A percentile compares a stretch with the other conserved stretches of the same genome.
phyloP scores from a whole-genome alignment of 164 flowering plant genomes.

The Kingdonia uniflora region DNA sequence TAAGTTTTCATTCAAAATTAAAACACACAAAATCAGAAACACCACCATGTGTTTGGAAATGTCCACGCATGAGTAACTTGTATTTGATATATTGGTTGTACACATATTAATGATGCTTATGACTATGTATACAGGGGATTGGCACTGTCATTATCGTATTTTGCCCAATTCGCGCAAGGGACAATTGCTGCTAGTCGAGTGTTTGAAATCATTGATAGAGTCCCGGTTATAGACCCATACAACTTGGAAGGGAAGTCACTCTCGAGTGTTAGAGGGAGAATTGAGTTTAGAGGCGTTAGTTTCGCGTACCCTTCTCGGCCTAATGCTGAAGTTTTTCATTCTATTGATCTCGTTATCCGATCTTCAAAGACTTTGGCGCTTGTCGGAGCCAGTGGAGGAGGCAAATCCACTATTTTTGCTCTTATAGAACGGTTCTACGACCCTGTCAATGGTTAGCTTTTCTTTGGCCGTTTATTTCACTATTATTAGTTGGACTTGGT shows the following conservation, averaged over 20 bases:
- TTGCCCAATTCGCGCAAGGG: slow-evolving; percentile 76
- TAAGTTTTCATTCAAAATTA: too few species aligned
- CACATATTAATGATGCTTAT: not conserved
- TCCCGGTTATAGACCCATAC: slow-evolving; percentile 75
- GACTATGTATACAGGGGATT: slow-evolving; percentile 36
- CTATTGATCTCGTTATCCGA: slow-evolving; percentile 41
- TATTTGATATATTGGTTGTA: too few species aligned
- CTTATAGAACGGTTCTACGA: slow-evolving; percentile 75
- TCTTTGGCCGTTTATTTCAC: not conserved
- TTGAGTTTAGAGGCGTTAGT: slow-evolving; percentile 49
- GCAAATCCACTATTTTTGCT: slow-evolving; percentile 73
- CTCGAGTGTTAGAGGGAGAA: slow-evolving; percentile 38
- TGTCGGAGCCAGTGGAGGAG: slow-evolving; percentile 76
- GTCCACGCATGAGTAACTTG: not conserved
- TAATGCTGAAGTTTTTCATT: slow-evolving; percentile 29
- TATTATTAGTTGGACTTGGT: too few species aligned
- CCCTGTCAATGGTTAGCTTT: slow-evolving; percentile 39
- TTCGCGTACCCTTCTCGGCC: slow-evolving; percentile 78
- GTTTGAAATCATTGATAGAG: slow-evolving; percentile 62
- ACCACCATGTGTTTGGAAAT: too few species aligned
- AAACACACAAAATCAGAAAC: too few species aligned
- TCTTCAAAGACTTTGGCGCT: slow-evolving; percentile 50
- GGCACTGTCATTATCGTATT: slow-evolving; percentile 64
- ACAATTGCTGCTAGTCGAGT: slow-evolving; percentile 68
- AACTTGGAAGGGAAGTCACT: slow-evolving; percentile 34